Evolutionary conservation across 208 protist species (phyloP), one percentile per base, ranked within the genome.

Genomic region (Blastocrithidia nonstop): DNA sequence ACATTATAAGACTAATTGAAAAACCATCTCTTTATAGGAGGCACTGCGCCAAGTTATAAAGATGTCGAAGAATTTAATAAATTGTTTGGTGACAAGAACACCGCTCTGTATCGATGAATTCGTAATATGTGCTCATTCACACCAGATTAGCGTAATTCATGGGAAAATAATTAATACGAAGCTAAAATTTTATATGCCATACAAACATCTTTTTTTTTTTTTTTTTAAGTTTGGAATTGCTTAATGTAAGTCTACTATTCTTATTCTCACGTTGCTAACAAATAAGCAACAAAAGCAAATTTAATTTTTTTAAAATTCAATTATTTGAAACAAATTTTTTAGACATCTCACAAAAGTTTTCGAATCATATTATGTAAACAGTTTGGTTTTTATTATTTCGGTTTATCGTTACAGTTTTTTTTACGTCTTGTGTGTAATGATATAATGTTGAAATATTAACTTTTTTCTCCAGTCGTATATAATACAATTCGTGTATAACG

Each of bases 71-170:
- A 36, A 32, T 65, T 65, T 20, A 38, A 57, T 37, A 40, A 35
- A 2, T 49, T 65, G 50, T 47, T 65, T 15, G 57, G 57, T 19
- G 57, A 57, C 17, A 40, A 65, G 24, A 56, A 65, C 45, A 23
- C 58, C 29, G 57, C 57, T 0, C 48, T 65, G 32, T 39, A 57
- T 17, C 57, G 57, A 23, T 65, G 57, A 52, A 13, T 65, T 16
- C 49, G 50, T n/a, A 48, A 65, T 42, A 65, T 65, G 39, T 50
- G 39, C 5, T 65, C 57, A 4, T 65, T 57, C 31, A 65, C 57
- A 1, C 51, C 55, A 40, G 42, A 16, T 22, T 50, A 65, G 45
- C 49, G 57, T 28, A 48, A 44, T 28, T 62, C 46, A 4, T 63
- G 61, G 55, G 11, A 11, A n/a, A n/a, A n/a, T n/a, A n/a, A 35